Base-by-base conservation (phyloP, 164 flowering plant species). In the Vitis riparia region DNA sequence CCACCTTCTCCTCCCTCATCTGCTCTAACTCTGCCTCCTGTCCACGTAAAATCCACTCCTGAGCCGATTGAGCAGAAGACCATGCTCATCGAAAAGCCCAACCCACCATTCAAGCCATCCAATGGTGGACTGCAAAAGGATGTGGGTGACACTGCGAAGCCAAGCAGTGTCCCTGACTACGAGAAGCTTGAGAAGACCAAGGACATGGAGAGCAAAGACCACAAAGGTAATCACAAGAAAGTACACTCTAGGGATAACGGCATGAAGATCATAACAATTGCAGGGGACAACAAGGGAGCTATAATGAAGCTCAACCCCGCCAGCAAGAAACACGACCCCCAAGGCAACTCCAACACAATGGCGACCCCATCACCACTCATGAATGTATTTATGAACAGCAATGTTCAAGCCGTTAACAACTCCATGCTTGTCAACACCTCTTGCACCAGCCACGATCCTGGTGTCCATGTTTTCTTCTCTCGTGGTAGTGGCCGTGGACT, bases 281-380 rank as follows among this genome's bases (percentile, higher is more conserved):
- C 92, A 0, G 97, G 98, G 13, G 93, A 93, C 47, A 91, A 91
- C 89, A 87, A 70, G 69, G 98, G 98, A 3, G 97, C 98, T 23
- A 49, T 79, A 63, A 93, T 93, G 98, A 91, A 90, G 63, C 32
- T 93, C n/a, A 75, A 76, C 44, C 77, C 53, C 29, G 67, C 80
- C 13, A 74, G 75, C n/a, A 67, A 63, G 59, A 76, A 77, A 57
- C 60, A 62, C 48, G 58, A 2, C 0, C 29, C 56, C 14, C 37
- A 52, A 9, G 76, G 77, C 9, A 58, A 58, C 49, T 62, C 80
- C 51, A 68, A 68, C 47, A 50, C 30, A 2, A 4, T 32, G 44
- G 44, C 6, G 16, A 32, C 3, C 61, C 53, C n/a, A 1, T 37
- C 72, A 2, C 71, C 62, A 15, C 83, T 84, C 0, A 67, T 78